These are phyloP conservation scores for Paulownia fortunei DNA, from an alignment of 257 asterid species.

Conservation along the genomic window DNA sequence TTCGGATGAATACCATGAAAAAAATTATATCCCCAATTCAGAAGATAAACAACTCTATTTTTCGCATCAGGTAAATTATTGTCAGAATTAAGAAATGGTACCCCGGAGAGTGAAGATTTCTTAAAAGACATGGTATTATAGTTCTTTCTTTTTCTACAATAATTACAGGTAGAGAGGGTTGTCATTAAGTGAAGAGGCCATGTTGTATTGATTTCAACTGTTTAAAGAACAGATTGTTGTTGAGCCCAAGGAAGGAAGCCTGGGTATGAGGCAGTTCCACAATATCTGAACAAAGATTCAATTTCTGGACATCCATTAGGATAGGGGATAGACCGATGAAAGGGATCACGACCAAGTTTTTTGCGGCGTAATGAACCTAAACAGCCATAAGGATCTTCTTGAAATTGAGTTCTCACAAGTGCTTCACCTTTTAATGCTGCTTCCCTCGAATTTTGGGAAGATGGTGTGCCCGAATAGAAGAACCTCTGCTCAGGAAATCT, in stretches of 20 bases:
- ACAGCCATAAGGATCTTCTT: slow-evolving; percentile 90
- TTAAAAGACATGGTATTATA: background rate
- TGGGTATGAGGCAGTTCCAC: slow-evolving; percentile 75
- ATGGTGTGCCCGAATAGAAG: slow-evolving; percentile 82
- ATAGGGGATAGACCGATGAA: slow-evolving; percentile 89
- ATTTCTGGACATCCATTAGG: slow-evolving; percentile 97
- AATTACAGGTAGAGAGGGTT: slow-evolving; percentile 14
- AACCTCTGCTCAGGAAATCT: slow-evolving; percentile 73
- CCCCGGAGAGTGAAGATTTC: background rate
- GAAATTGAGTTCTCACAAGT: slow-evolving; percentile 72
- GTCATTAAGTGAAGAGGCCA: background rate
- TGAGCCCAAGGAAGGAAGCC: slow-evolving; percentile 80
- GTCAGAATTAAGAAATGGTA: background rate
- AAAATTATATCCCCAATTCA: too few relatives aligned
- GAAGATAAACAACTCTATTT: too few relatives aligned
- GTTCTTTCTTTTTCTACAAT: background rate
- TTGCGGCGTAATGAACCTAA: slow-evolving; percentile 71
- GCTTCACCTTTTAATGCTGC: slow-evolving; percentile 94
- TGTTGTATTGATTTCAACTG: slow-evolving; percentile 2
- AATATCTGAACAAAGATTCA: slow-evolving; percentile 72
- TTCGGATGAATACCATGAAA: background rate
- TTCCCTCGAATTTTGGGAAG: slow-evolving; percentile 73
- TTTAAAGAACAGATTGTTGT: slow-evolving; percentile 1
- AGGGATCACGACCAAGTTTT: slow-evolving; percentile 84
- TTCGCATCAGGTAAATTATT: background rate